Conservation (phyloP, 371 early-diverging fungal genomes). For the Capniomyces stellatus region DNA sequence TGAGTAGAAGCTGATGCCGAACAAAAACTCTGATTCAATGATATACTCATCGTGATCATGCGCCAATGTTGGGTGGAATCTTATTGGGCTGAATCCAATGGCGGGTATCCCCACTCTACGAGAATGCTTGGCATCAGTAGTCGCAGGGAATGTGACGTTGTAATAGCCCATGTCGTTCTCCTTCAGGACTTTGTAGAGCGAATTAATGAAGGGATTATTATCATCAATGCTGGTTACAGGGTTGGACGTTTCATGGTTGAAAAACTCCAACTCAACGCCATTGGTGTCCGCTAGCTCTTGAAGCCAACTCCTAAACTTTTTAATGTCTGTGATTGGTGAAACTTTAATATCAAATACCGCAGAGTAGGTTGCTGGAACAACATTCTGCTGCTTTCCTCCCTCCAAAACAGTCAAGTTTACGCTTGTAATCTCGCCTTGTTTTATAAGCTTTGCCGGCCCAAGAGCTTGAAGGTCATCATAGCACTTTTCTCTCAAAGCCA, state of each 20-base stretch:
- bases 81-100: conserved; percentile 48
- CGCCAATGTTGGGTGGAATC: conserved; percentile 44
- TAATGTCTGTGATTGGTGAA: conserved; percentile 37
- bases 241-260: conserved; percentile 31
- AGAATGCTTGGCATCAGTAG: conserved; percentile 50
- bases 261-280: conserved; percentile 33
- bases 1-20: conserved; percentile 45
- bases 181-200: conserved; percentile 44
- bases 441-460: conserved; percentile 12
- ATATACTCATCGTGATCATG: conserved; percentile 68
- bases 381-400: conserved; percentile 39
- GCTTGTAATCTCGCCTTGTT: conserved; percentile 59
- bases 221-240: conserved; percentile 29
- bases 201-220: conserved; percentile 32
- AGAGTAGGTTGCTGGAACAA: conserved; percentile 40
- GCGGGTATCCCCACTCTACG: conserved; percentile 49
- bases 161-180: not conserved
- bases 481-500: conserved; percentile 36
- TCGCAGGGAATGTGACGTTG: conserved; percentile 28
- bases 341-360: conserved; percentile 54
- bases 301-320: conserved; percentile 30
- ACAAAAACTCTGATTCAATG: conserved; percentile 40
- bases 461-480: conserved; percentile 14
- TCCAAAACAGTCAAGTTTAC: conserved; percentile 50
- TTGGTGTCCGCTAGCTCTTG: conserved; percentile 28